Base-by-base conservation (phyloP, 129 eudicot species). In the Solidago caesia region DNA sequence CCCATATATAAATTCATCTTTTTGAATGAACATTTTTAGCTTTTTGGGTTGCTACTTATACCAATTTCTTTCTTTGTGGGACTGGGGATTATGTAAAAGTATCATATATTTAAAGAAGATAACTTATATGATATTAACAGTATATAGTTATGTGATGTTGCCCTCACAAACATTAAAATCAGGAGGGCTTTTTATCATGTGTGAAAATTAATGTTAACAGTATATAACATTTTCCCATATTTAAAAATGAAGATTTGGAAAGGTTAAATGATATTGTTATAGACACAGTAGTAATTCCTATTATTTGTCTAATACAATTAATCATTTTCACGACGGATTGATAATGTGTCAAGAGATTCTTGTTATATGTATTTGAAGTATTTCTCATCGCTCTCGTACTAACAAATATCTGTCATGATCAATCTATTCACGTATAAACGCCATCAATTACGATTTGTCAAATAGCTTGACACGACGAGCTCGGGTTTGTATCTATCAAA, bases 1-100 rank as follows among this genome's bases (percentile, higher is more conserved):
- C 79, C 74, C 78, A 79, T 21, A 21, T 21, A 21, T 73, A 79
- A 79, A 73, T 73, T 73, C 70, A 55, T 73, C 79, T 79, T 79
- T 33, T 77, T 73, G 63, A 13, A 21, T 46, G 57, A 73, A 73
- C 61, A 58, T 73, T 44, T 79, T 57, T 25, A 66, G 70, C 75
- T 79, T 73, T 79, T 73, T 11, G 69, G 6, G 49, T 71, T 72
- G 45, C 74, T 66, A 73, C 12, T 73, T 66, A 66, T 7, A 73
- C 46, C 74, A 56, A 11, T 73, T 66, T 63, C 61, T 79, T 56
- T 58, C 61, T 79, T 56, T 58, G 70, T 46, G 64, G 39, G 39
- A 33, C 39, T 33, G 39, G 60, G 55, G 16, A 57, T 79, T 63
- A 57, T 57, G 57, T 66, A 79, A 79, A 73, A 73, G 79, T 47